Evolutionary conservation across 768 basidiomycete species (phyloP).

Genomic region (Sporobolomyces roseus): DNA sequence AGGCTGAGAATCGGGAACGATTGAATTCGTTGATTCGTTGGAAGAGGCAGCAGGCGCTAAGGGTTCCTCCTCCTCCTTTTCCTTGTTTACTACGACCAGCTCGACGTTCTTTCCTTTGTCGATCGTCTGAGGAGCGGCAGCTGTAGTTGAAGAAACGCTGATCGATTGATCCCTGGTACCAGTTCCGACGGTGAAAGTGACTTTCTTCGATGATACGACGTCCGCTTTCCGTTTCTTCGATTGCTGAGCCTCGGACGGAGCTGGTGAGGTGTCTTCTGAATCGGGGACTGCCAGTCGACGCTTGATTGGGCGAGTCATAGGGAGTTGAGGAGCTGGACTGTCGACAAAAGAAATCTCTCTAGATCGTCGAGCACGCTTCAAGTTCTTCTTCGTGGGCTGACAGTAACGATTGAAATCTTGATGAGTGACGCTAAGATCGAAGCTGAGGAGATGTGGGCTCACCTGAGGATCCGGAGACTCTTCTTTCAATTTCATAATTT

Average conservation of each 20-base stretch:
- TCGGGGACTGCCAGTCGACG: conserved; percentile 17
- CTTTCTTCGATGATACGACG: not conserved
- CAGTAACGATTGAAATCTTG: not conserved
- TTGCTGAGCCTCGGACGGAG: not conserved
- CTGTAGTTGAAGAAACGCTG: too few species aligned
- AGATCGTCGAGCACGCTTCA: not conserved
- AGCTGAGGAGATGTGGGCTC: not conserved
- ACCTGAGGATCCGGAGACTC: not conserved
- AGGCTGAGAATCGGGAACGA: conserved; percentile 36
- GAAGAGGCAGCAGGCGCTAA: conserved; percentile 2
- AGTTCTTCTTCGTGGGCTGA: not conserved
- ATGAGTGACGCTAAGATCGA: not conserved
- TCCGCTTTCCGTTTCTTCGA: not conserved
- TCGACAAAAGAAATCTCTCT: not conserved
- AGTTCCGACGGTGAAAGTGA: too few species aligned
- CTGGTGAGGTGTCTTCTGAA: conserved; percentile 4
- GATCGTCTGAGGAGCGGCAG: too few species aligned
- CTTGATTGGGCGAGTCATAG: conserved; percentile 6
- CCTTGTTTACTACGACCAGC: not conserved
- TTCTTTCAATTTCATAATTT: not conserved
- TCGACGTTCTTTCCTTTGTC: too few species aligned
- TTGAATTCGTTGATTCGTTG: not conserved
- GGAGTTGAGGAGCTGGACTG: not conserved
- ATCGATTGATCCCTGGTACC: too few species aligned
- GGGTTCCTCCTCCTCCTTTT: too few species aligned